phyloP scores from a whole-genome alignment of 2,329 filamentous ascomycete species.

The Akanthomyces muscarius region DNA sequence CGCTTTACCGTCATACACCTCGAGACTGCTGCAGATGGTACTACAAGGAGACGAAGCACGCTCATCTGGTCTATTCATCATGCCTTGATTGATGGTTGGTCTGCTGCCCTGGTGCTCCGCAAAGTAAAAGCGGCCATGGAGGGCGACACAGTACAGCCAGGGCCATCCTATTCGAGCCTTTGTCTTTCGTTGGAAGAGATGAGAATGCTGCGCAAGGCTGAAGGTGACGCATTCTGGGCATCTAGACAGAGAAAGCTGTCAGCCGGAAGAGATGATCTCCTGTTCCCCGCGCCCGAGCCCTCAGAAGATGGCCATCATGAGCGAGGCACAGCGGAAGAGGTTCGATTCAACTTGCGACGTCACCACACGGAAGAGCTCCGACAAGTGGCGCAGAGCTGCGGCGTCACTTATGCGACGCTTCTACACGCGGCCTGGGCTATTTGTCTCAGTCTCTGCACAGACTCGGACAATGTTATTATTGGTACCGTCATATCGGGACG shows the following conservation, averaged over 20 bases:
- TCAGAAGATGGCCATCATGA: not conserved
- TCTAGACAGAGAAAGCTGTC: not conserved
- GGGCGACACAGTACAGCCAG: not conserved
- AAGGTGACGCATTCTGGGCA: not conserved
- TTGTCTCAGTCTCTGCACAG: slow-evolving; percentile 27
- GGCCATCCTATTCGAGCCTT: not conserved
- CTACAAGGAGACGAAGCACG: not conserved
- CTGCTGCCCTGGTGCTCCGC: not conserved
- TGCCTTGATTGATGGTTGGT: not conserved
- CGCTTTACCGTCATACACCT: slow-evolving; percentile 3
- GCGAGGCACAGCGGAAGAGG: slow-evolving; percentile 1
- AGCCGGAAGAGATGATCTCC: not conserved
- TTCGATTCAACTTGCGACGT: slow-evolving; percentile 1
- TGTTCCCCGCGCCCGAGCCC: not conserved
- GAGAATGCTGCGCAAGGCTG: not conserved
- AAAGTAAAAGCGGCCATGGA: not conserved
- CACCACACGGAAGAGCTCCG: not conserved
- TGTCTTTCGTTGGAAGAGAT: slow-evolving; percentile 1
- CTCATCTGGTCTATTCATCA: not conserved
- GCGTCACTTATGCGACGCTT: slow-evolving; percentile 17
- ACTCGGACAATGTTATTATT: slow-evolving; percentile 30
- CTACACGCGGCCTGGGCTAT: slow-evolving; percentile 37
- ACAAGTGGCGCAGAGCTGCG: slow-evolving; percentile 6
- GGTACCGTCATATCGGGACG: slow-evolving; percentile 35
- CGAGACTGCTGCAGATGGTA: not conserved